A percentile compares a stretch with the other conserved stretches of the same genome.
These are phyloP conservation scores for Phytophthora boehmeriae DNA, from an alignment of 352 stramenopile genomes.

Conservation along the genomic window DNA sequence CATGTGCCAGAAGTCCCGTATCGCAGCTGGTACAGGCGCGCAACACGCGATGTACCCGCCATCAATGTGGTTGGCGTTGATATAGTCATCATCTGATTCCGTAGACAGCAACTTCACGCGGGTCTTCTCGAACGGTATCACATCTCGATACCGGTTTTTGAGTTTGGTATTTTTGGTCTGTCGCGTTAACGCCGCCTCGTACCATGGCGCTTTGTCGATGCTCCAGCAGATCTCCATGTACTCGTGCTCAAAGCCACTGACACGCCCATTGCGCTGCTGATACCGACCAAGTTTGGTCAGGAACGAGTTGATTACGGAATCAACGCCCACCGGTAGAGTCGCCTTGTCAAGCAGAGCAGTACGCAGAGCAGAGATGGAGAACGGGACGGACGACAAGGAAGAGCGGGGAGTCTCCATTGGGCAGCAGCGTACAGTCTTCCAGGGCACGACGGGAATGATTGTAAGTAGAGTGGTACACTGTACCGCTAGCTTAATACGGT, in stretches of 20 bases:
- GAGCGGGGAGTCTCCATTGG: neutral
- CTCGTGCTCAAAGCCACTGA: slow-evolving; percentile 62
- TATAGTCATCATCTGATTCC: slow-evolving; percentile 54
- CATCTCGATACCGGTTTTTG: slow-evolving; percentile 84
- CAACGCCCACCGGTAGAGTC: neutral
- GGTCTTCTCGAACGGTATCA: slow-evolving; percentile 77
- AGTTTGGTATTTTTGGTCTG: slow-evolving; percentile 71
- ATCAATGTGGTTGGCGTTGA: slow-evolving; percentile 77
- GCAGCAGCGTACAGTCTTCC: too few relatives aligned
- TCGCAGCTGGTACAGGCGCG: slow-evolving; percentile 64
- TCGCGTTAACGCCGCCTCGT: slow-evolving; percentile 49
- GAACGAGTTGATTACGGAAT: slow-evolving; percentile 27
- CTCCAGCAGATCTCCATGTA: slow-evolving; percentile 68
- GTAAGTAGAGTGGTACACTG: neutral
- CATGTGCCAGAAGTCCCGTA: slow-evolving; percentile 87
- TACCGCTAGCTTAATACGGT: too few relatives aligned
- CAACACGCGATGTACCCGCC: slow-evolving; percentile 78
- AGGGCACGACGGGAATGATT: neutral
- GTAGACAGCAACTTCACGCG: slow-evolving; percentile 56
- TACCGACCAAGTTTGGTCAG: slow-evolving; percentile 42
- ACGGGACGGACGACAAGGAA: too few relatives aligned
- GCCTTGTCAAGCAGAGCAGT: slow-evolving; percentile 9
- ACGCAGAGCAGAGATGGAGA: slow-evolving; percentile 16
- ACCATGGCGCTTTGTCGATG: slow-evolving; percentile 65
- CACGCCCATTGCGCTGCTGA: slow-evolving; percentile 29